A percentile compares a stretch with the other conserved stretches of the same genome.
Conservation (phyloP, 78 protist genomes). For the Isochrysis galbana region DNA sequence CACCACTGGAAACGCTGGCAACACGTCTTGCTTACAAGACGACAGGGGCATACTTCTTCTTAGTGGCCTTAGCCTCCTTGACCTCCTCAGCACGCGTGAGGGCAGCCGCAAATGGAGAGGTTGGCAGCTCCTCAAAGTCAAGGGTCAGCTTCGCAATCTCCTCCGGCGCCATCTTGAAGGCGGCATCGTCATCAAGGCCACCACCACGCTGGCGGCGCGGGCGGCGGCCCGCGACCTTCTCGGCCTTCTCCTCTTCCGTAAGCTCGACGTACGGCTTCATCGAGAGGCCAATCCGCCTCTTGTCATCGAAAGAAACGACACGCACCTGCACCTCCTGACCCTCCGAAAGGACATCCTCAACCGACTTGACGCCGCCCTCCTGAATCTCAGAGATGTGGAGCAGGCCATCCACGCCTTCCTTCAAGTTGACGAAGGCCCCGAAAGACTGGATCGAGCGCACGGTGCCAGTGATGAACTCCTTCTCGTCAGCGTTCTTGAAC, state of each 20-base stretch:
- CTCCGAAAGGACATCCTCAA: not conserved
- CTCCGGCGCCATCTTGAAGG: not conserved
- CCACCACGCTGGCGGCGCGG: not conserved
- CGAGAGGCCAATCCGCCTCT: slow-evolving; percentile 18
- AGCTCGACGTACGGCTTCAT: not conserved
- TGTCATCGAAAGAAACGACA: not conserved
- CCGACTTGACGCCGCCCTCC: not conserved
- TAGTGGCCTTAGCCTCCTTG: not conserved
- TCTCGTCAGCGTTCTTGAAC: not conserved
- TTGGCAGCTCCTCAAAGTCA: not conserved
- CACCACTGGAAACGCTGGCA: no score
- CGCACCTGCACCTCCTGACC: slow-evolving; percentile 31
- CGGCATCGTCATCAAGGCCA: not conserved
- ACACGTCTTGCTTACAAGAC: no score
- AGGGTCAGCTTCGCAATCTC: not conserved
- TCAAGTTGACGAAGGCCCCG: not conserved
- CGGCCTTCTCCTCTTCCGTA: not conserved
- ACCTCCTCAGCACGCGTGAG: not conserved
- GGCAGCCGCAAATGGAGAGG: not conserved
- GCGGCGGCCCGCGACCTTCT: not conserved
- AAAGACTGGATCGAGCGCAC: not conserved
- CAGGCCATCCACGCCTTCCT: slow-evolving; percentile 8
- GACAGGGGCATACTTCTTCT: not conserved
- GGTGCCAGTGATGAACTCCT: not conserved
- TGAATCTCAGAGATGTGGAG: not conserved